Base-by-base conservation (phyloP, 2,329 filamentous ascomycete genomes). In the Pestalotiopsis sp. region DNA sequence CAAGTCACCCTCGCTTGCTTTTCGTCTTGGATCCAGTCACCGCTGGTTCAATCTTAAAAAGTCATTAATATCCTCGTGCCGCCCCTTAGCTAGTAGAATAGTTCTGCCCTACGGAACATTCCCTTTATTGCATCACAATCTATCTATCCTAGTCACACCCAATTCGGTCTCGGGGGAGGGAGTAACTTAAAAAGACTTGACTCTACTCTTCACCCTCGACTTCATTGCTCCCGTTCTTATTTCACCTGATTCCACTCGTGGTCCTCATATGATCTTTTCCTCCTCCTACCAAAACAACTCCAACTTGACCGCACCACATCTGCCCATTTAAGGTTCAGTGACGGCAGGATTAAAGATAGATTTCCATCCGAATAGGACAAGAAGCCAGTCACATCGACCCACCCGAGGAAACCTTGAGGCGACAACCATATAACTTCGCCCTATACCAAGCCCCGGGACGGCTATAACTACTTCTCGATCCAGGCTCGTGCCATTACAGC, bases 11-110 rank as follows among this genome's bases (percentile, higher is more conserved):
- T 74, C 71, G 70, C 68, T 74, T 74, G 72, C 73, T 76, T 75
- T 74, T 74, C 73, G 74, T 74, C 72, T 73, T 76, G 74, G 71
- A 70, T 70, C 71, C 71, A 73, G 76, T 78, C 76, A 78, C 76
- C 76, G 76, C 76, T 73, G 73, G 73, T 77, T 76, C 73, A 65
- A 75, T 74, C 75, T 77, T 77, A 76, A 74, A 77, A 77, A 52
- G 45, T 75, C 70, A 76, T 72, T 78, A 76, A 78, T 77, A 76
- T 77, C 76, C 76, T 70, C 75, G 71, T 69, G 68, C 73, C 75
- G 70, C 73, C 75, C 76, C 75, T 74, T 73, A 56, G 27, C 57
- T 67, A 63, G 59, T 23, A 59, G n/a, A 52, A 62, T 67, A 63
- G 66, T 67, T 56, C 66, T 67, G 57, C 66, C 66, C 36, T 67